Evolutionary conservation across 345 rosid genomes (phyloP), one percentile per base, ranked within the genome.

Genomic region (Salix dunnii): DNA sequence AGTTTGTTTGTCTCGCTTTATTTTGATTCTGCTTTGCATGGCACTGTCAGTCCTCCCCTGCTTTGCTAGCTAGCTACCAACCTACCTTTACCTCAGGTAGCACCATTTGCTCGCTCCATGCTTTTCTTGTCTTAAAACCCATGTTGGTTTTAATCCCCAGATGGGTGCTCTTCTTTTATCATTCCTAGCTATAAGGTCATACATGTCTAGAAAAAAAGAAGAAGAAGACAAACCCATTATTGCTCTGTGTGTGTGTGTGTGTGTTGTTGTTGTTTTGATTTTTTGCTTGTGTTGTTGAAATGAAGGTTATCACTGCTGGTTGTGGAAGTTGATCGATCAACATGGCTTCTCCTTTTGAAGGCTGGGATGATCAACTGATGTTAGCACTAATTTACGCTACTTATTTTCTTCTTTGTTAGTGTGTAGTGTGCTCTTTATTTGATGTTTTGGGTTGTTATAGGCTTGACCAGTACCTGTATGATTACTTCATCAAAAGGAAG

Each of bases 391-490:
- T n/a, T 77, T 55, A 14, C 17, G 11, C 21, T 68, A 1, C 25
- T 30, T 17, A 67, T n/a, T 0, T 27, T 21, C 30, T 73, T 73
- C 21, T 11, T 73, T 27, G 28, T 14, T 53, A 17, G 21, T 8
- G 9, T 35, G 21, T 48, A 2, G 49, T 25, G 12, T 5, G 30
- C 23, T 49, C 9, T 73, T 28, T 12, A 23, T 42, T 28, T 51
- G n/a, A 11, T 33, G 13, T 60, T 53, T 46, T 30, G 35, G 48
- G 53, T 10, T 76, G 64, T 62, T 33, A 16, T 58, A 85, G 88
- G 80, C 42, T 85, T 76, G 79, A 85, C 16, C 74, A 62, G 42
- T 86, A 81, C 74, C 43, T 86, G 80, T 83, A 75, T 30, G 88
- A 86, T 81, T 83, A 86, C 70, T n/a, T 86, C 69, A 53, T 72